Percentiles rank a stretch among this genome's conserved stretches.
Evolutionary conservation across 495 filamentous ascomycete species (phyloP).

Genomic region (Penicillium alfredii): DNA sequence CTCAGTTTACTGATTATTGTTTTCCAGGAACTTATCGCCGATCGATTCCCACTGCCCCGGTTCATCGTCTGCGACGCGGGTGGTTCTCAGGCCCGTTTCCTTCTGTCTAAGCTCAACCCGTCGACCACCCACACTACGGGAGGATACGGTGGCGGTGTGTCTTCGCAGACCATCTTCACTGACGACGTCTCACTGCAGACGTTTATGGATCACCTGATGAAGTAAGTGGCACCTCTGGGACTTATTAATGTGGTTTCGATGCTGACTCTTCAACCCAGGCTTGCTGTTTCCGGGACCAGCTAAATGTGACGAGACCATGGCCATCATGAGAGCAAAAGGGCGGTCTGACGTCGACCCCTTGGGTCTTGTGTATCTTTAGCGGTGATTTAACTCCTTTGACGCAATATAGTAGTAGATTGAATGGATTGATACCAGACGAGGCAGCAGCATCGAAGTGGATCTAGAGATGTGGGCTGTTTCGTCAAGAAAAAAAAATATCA

Average conservation of each 20-base stretch:
- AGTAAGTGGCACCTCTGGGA: constrained; percentile 58
- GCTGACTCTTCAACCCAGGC: constrained; percentile 40
- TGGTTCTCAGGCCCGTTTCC: constrained; percentile 95
- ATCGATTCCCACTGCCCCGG: constrained; percentile 94
- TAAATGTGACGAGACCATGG: constrained; percentile 37
- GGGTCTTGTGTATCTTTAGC: constrained; percentile 48
- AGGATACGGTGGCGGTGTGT: constrained; percentile 84
- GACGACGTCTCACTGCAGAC: constrained; percentile 98
- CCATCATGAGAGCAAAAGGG: constrained; percentile 34
- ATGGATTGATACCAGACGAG: constrained; percentile 30
- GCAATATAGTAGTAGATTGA: constrained; percentile 37
- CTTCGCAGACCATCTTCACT: constrained; percentile 97
- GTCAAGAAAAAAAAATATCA: too few relatives aligned
- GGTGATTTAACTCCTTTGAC: constrained; percentile 30
- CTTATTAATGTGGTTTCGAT: background rate
- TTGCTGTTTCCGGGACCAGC: constrained; percentile 59
- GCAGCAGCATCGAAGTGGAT: background rate
- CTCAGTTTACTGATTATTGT: constrained; percentile 1
- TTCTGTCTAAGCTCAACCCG: constrained; percentile 96
- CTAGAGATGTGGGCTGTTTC: too few relatives aligned
- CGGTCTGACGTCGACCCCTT: constrained; percentile 31
- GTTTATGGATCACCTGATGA: constrained; percentile 99
- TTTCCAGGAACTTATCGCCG: constrained; percentile 85
- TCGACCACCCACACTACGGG: constrained; percentile 96
- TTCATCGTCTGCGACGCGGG: constrained; percentile 99